Percentiles rank a stretch among this genome's conserved stretches.
Conservation (phyloP, 75 land plant genomes). For the Pinus tabuliformis region DNA sequence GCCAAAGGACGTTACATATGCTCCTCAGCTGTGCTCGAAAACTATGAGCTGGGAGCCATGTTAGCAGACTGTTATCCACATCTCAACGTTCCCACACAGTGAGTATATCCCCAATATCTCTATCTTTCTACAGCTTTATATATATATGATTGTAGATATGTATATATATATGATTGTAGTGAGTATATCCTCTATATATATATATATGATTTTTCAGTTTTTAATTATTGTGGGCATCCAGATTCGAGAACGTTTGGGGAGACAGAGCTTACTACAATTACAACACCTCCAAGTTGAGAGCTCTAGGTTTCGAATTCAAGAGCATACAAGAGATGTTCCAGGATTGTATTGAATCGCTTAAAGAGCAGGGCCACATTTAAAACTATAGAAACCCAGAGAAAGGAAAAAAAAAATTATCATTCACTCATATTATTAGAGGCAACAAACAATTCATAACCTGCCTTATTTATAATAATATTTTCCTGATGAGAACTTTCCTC, state of each 20-base stretch:
- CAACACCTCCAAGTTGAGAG: constrained; percentile 42
- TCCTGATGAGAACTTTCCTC: no score
- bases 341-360: constrained; percentile 47
- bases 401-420: no score
- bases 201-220: not conserved
- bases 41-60: constrained; percentile 46
- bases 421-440: no score
- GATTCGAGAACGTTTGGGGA: constrained; percentile 22
- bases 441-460: no score
- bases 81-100: constrained; percentile 71
- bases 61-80: constrained; percentile 59
- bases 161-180: no score
- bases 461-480: no score
- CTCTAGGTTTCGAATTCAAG: constrained; percentile 54
- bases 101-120: not conserved
- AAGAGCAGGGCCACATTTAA: not conserved
- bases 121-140: no score
- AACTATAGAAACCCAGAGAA: no score
- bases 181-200: not conserved
- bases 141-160: no score
- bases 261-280: constrained; percentile 33
- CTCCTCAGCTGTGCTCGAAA: constrained; percentile 64
- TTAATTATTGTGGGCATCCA: constrained; percentile 6
- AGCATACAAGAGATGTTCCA: constrained; percentile 58
- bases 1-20: constrained; percentile 88